A percentile compares a stretch with the other conserved stretches of the same genome.
Conservation (phyloP, 2,329 filamentous ascomycete species). For the Periconia digitata region DNA sequence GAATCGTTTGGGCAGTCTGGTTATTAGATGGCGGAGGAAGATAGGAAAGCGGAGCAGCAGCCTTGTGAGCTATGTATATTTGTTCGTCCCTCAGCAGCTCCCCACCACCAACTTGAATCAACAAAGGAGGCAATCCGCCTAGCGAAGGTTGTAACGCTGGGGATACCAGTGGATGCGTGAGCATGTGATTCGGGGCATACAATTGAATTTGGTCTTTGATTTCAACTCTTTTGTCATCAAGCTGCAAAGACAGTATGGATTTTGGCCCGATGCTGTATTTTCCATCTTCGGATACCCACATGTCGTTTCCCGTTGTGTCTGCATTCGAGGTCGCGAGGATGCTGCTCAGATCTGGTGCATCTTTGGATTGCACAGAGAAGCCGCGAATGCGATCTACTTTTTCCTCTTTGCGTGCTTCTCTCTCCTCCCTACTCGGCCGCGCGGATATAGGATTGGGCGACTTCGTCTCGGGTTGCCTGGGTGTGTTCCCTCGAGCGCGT, state of each 20-base stretch:
- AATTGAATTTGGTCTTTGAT: constrained; percentile 93
- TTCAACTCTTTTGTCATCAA: constrained; percentile 66
- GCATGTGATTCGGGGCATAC: constrained; percentile 78
- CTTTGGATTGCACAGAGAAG: constrained; percentile 30
- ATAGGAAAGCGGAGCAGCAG: constrained; percentile 78
- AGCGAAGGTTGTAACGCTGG: constrained; percentile 85
- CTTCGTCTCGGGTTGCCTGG: constrained; percentile 12
- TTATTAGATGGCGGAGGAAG: constrained; percentile 55
- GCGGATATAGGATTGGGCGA: constrained; percentile 9
- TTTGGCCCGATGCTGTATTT: constrained; percentile 42
- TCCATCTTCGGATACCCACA: constrained; percentile 32
- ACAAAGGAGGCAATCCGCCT: constrained; percentile 82
- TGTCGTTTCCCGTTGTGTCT: constrained; percentile 8
- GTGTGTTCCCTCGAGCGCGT: constrained; percentile 2
- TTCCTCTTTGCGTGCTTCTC: constrained; percentile 37
- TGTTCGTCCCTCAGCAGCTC: constrained; percentile 93
- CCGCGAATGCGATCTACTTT: constrained; percentile 38
- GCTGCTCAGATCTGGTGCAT: constrained; percentile 17
- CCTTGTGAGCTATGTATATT: constrained; percentile 92
- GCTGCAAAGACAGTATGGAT: constrained; percentile 60
- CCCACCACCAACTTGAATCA: constrained; percentile 84
- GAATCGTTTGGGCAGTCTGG: constrained; percentile 56
- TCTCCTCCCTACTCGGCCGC: constrained; percentile 21
- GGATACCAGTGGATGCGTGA: constrained; percentile 87
- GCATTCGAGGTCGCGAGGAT: constrained; percentile 10